phyloP scores from a whole-genome alignment of 1,284 basidiomycete species.

The Ustilago esculenta region DNA sequence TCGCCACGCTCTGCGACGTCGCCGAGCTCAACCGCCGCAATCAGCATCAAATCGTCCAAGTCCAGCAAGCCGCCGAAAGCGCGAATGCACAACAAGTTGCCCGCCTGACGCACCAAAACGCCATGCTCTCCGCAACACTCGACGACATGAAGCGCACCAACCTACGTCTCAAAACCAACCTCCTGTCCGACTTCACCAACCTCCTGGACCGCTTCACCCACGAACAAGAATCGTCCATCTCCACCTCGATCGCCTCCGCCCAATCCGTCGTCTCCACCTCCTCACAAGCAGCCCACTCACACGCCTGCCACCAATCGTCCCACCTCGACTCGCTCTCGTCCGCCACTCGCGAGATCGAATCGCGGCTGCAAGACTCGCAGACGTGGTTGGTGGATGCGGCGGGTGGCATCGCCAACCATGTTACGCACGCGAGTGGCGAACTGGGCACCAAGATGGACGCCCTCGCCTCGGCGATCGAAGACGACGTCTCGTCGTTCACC shows the following conservation, averaged over 20 bases:
- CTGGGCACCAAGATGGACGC: slow-evolving; percentile 38
- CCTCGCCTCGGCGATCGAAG: slow-evolving; percentile 35
- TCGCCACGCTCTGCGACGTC: slow-evolving; percentile 74
- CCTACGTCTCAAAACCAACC: slow-evolving; percentile 75
- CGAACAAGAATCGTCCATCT: slow-evolving; percentile 77
- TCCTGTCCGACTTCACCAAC: slow-evolving; percentile 77
- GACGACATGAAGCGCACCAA: slow-evolving; percentile 76
- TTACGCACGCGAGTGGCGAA: slow-evolving; percentile 24
- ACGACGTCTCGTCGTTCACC: slow-evolving; percentile 25
- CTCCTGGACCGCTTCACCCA: slow-evolving; percentile 78
- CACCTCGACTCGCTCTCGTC: slow-evolving; percentile 15
- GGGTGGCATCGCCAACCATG: slow-evolving; percentile 13
- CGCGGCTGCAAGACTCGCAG: slow-evolving; percentile 14
- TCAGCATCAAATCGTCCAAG: slow-evolving; percentile 69
- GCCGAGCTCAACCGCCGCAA: slow-evolving; percentile 71
- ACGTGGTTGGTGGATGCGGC: slow-evolving; percentile 10
- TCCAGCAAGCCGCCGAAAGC: slow-evolving; percentile 71
- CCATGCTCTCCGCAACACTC: slow-evolving; percentile 74
- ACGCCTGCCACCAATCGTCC: slow-evolving; percentile 5
- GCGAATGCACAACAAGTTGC: slow-evolving; percentile 72
- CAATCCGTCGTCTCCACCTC: slow-evolving; percentile 68
- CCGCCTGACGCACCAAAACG: slow-evolving; percentile 78
- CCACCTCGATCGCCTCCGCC: slow-evolving; percentile 73
- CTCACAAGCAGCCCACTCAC: slow-evolving; percentile 12
- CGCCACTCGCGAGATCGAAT: slow-evolving; percentile 7